phyloP scores from a whole-genome alignment of 345 rosid genomes.

The Syzygium grande region DNA sequence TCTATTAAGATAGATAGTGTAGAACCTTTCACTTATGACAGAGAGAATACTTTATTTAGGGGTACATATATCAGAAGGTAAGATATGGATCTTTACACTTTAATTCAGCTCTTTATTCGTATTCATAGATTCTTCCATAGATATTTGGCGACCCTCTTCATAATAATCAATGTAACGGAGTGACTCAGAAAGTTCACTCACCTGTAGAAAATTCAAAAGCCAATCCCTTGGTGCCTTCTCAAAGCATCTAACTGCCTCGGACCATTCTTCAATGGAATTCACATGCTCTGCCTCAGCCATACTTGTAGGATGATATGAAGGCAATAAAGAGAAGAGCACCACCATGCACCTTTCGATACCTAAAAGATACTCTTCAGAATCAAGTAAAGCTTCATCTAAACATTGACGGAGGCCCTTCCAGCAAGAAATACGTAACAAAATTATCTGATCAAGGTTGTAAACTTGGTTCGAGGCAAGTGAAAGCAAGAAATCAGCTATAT shows the following conservation, averaged over 20 bases:
- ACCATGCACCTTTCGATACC: conserved; percentile 60
- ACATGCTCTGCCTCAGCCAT: conserved; percentile 10
- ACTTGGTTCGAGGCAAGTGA: conserved; percentile 34
- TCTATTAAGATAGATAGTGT: background rate
- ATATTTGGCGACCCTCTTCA: background rate
- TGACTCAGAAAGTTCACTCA: conserved; percentile 1
- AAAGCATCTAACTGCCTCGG: conserved; percentile 58
- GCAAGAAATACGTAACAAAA: conserved; percentile 48
- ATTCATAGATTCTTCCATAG: background rate
- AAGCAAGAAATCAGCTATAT: conserved; percentile 40
- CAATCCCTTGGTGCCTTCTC: conserved; percentile 54
- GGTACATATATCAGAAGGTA: background rate
- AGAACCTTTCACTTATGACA: background rate
- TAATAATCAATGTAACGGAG: background rate
- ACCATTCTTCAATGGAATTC: conserved; percentile 47
- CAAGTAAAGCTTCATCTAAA: conserved; percentile 60
- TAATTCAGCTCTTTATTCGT: background rate
- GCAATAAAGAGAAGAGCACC: conserved; percentile 55
- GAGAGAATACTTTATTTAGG: background rate
- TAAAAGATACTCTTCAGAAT: conserved; percentile 38
- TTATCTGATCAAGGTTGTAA: conserved; percentile 35
- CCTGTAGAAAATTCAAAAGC: conserved; percentile 74
- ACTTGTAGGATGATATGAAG: conserved; percentile 26
- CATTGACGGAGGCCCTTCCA: conserved; percentile 77
- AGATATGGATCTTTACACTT: background rate